These are phyloP conservation scores for Fusarium redolens DNA, from an alignment of 2,329 filamentous ascomycete species.

Conservation along the genomic window DNA sequence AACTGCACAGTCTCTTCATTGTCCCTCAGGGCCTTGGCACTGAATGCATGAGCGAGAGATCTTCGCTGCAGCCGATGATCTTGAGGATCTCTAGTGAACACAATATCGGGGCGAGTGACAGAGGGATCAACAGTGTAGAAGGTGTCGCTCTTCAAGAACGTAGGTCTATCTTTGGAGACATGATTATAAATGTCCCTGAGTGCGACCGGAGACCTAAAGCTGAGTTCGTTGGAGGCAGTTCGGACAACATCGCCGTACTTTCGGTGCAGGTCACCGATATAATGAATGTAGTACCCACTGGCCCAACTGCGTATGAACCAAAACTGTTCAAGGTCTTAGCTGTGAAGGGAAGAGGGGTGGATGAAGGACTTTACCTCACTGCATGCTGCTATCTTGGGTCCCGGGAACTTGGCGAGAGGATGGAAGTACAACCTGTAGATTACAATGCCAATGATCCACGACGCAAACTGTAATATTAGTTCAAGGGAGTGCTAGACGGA, in stretches of 20 bases:
- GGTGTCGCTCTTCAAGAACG: slow-evolving; percentile 17
- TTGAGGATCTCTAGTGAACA: slow-evolving; percentile 2
- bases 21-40: slow-evolving; percentile 11
- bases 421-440: slow-evolving; percentile 33
- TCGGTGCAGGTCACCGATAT: not conserved
- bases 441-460: not conserved
- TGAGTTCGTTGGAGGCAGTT: slow-evolving; percentile 29
- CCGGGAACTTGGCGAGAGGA: slow-evolving; percentile 37
- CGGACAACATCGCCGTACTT: slow-evolving; percentile 38
- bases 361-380: slow-evolving; percentile 8
- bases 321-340: not conserved
- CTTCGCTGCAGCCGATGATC: slow-evolving; percentile 18
- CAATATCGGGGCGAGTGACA: not conserved
- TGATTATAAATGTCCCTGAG: slow-evolving; percentile 36
- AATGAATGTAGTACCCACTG: not conserved
- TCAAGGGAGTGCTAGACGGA: fast-evolving
- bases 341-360: fast-evolving
- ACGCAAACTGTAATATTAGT: not conserved
- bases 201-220: slow-evolving; percentile 19
- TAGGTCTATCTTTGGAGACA: not conserved
- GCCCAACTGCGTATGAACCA: not conserved
- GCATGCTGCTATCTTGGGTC: slow-evolving; percentile 34
- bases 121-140: slow-evolving; percentile 13
- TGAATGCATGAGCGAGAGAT: slow-evolving; percentile 26
- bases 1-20: slow-evolving; percentile 7